Evolutionary conservation across 176 grass and related monocot genomes (phyloP), one percentile per base, ranked within the genome.

Genomic region (Rhipidocladum racemiflorum): DNA sequence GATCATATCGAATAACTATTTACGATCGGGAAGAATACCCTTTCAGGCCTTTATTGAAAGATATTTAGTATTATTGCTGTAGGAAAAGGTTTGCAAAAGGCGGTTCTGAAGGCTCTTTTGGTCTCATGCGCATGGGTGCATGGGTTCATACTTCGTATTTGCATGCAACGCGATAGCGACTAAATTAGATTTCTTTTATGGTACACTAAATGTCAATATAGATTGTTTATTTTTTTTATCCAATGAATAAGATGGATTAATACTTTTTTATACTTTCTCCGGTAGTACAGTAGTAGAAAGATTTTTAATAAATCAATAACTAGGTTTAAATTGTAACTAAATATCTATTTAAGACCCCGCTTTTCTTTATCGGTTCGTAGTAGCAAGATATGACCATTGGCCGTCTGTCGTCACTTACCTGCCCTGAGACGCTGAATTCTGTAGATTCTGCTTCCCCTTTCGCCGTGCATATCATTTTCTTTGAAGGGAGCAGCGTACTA

Each of bases 71-170:
- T 24, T 13, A 29, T 36, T 30, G 60, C 7, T 39, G 17, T 36
- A 4, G 23, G 2, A 60, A 70, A 77, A 39, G 28, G 8, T 14
- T 85, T 64, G 28, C 64, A 5, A 61, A 10, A 85, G 29, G 17
- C 25, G 36, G 16, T 17, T 30, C n/a, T 49, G 75, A 72, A 79
- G 27, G 54, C 74, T 71, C n/a, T 39, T 71, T 85, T 78, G 74
- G 30, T n/a, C n/a, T 12, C 12, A 5, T 20, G 53, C 27, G 27
- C 50, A 9, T 13, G 79, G 6, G 29, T 60, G 27, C 50, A 9
- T 13, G 79, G 6, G 29, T 60, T 54, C 51, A 21, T 21, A 29
- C 59, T 29, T 29, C 0, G 28, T 17, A 5, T 29, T 3, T 4
- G 15, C 28, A 17, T 18, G 14, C 27, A 17, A 7, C 18, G 59